Percentiles rank a stretch among this genome's conserved stretches.
phyloP scores from a whole-genome alignment of 768 basidiomycete genomes.

The Suillus discolor region DNA sequence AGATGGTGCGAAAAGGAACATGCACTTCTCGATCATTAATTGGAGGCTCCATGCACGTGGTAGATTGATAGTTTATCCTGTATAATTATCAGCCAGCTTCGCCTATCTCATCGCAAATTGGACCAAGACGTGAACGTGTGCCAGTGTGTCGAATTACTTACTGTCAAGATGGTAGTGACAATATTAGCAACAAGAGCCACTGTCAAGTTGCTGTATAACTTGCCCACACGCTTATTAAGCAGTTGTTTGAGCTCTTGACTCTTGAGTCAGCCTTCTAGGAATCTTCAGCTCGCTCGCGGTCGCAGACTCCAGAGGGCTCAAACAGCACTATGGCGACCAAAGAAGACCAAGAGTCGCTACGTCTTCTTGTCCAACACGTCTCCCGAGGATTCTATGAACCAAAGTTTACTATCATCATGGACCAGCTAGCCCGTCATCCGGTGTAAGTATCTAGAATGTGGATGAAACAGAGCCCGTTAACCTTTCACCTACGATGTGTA shows the following conservation, averaged over 20 bases:
- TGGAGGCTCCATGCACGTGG: background rate
- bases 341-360: slow-evolving; percentile 81
- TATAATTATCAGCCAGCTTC: background rate
- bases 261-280: background rate
- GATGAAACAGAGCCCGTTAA: slow-evolving; percentile 24
- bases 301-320: background rate
- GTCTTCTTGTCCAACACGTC: slow-evolving; percentile 90
- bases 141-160: background rate
- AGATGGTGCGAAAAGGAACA: background rate
- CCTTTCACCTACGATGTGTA: slow-evolving; percentile 9
- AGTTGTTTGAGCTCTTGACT: slow-evolving; percentile 1
- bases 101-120: background rate
- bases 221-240: background rate
- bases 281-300: background rate
- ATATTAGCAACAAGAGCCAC: too few species aligned
- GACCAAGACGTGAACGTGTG: background rate
- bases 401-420: slow-evolving; percentile 88
- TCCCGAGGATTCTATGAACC: slow-evolving; percentile 94
- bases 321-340: slow-evolving; percentile 56
- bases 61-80: background rate
- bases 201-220: background rate
- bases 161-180: background rate
- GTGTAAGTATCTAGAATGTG: slow-evolving; percentile 74
- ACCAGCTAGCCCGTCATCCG: slow-evolving; percentile 89
- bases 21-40: background rate